Evolutionary conservation across 768 basidiomycete genomes (phyloP), one percentile per base, ranked within the genome.

Genomic region (Macrolepiota albuminosa): DNA sequence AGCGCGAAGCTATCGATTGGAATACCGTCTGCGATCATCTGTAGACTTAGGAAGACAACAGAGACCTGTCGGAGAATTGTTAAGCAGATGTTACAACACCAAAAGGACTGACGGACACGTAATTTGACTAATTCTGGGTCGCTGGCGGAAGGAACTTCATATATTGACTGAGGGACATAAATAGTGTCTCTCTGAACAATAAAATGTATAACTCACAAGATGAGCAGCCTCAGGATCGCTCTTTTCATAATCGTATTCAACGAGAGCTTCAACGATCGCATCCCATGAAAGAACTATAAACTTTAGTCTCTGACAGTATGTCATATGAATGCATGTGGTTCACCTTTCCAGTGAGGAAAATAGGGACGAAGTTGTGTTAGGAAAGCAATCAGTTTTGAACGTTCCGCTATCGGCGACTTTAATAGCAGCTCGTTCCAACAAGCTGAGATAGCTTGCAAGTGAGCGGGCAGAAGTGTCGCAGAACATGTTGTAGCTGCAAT

Each of bases 291-390:
- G 69, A 39, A 89, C 88, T 90, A 8, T 18, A 24, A 33, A 24
- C 40, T 26, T 62, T 21, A 67, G 58, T 43, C 14, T 31, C 24
- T 13, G 33, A 24, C 14, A 21, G 29, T 14, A 26, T 21, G 43
- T 18, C 24, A 34, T 56, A 26, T 49, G 7, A 46, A 58, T 37
- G 34, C 6, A 31, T 46, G 24, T 37, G 6, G 56, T 70, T 54
- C 63, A 88, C 89, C 77, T 80, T 76, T 76, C 89, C 89, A 91
- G 14, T 63, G 69, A 18, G 87, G 80, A 70, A 90, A 87, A 71
- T 88, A 81, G 0, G 87, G 76, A n/a, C 77, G 84, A 33, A 92
- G 77, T 64, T 87, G 87, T 34, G 84, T 78, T 18, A 91, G 73
- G 71, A 91, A 91, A 9, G 79, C 75, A 16, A 84, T 74, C 11